These are phyloP conservation scores for Wickerhamiella nectarea DNA, from an alignment of 805 yeast species.

Conservation along the genomic window DNA sequence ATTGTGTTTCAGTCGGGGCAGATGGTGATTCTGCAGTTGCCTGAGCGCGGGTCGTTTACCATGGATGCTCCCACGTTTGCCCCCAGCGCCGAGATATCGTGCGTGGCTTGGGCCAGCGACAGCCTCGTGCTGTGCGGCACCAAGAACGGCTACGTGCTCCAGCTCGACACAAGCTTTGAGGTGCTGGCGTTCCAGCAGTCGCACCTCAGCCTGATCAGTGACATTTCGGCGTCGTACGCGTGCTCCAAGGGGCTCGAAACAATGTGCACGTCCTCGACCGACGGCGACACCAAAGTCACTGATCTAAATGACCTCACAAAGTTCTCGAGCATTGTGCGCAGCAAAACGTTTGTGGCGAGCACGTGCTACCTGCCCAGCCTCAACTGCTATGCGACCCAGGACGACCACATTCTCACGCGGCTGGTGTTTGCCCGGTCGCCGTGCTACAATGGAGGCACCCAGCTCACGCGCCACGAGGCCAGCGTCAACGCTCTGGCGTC, in stretches of 20 bases:
- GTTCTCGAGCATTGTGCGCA: background rate
- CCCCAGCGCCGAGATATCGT: background rate
- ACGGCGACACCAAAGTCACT: slow-evolving; percentile 30
- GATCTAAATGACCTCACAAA: slow-evolving; percentile 23
- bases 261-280: slow-evolving; percentile 30
- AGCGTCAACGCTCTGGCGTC: slow-evolving; percentile 29
- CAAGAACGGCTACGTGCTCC: slow-evolving; percentile 45
- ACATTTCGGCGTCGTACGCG: slow-evolving; percentile 25
- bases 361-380: slow-evolving; percentile 10
- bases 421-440: slow-evolving; percentile 29
- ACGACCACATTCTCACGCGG: slow-evolving; percentile 30
- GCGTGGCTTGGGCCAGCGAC: background rate
- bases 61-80: background rate
- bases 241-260: slow-evolving; percentile 26
- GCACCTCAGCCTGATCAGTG: slow-evolving; percentile 29
- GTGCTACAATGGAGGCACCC: slow-evolving; percentile 19
- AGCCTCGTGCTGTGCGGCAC: slow-evolving; percentile 40
- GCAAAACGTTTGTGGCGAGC: background rate
- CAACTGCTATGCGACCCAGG: slow-evolving; percentile 30
- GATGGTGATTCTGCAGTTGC: slow-evolving; percentile 29
- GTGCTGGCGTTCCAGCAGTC: slow-evolving; percentile 27
- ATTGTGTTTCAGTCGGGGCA: slow-evolving; percentile 47
- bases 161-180: slow-evolving; percentile 31
- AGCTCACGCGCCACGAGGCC: slow-evolving; percentile 31
- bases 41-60: background rate